These are phyloP conservation scores for Emmonsia crescens DNA, from an alignment of 2,329 filamentous ascomycete species.

Conservation along the genomic window DNA sequence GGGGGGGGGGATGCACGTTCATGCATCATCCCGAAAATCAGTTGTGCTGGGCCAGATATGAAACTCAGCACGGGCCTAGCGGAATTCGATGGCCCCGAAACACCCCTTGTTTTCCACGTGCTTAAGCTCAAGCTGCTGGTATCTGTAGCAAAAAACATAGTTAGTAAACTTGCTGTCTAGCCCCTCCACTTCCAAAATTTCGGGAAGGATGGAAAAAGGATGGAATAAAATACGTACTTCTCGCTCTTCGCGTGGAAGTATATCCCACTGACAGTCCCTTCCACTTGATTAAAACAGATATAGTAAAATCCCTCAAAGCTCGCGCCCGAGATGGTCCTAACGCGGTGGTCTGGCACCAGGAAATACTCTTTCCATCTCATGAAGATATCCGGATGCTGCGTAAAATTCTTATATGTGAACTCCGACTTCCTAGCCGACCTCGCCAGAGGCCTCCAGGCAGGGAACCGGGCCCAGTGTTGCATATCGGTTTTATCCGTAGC, in stretches of 20 bases:
- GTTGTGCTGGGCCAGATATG: neutral
- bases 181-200: neutral
- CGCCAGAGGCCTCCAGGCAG: constrained; percentile 68
- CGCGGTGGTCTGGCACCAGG: constrained; percentile 85
- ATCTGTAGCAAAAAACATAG: constrained; percentile 42
- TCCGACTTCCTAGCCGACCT: constrained; percentile 50
- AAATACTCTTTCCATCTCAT: constrained; percentile 99
- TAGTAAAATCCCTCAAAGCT: constrained; percentile 99
- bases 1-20: neutral
- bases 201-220: neutral
- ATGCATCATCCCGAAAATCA: neutral
- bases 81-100: constrained; percentile 78
- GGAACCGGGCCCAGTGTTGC: constrained; percentile 86
- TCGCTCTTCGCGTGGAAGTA: constrained; percentile 98
- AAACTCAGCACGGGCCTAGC: constrained; percentile 39
- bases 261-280: constrained; percentile 78
- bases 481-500: constrained; percentile 84
- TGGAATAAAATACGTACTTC: constrained; percentile 53
- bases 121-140: constrained; percentile 84
- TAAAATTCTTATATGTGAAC: constrained; percentile 55
- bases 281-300: constrained; percentile 92
- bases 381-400: constrained; percentile 79
- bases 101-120: constrained; percentile 79
- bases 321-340: constrained; percentile 80
- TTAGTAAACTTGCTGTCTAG: neutral